Base-by-base conservation (phyloP, 1,284 basidiomycete genomes). In the Apiotrichum mycotoxinovorans region DNA sequence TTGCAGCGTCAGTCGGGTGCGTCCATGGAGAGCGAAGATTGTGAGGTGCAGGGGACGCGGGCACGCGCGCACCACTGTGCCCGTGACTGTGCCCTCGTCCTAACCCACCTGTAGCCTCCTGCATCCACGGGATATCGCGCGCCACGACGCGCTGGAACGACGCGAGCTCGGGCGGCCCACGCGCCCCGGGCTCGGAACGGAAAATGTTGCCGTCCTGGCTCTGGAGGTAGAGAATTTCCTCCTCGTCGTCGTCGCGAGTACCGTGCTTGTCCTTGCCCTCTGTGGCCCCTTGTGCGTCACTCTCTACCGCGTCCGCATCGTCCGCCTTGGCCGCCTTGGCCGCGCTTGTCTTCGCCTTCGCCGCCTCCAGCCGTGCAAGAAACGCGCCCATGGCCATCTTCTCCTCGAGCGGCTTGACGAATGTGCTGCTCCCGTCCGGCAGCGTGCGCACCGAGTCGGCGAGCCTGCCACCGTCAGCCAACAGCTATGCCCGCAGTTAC, bases 171-270 rank as follows among this genome's bases (percentile, higher is more conserved):
- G 86, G 85, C 4, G 71, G 64, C 42, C 58, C 62, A 20, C 43
- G 37, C 22, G 60, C 41, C 15, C 60, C 62, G 1, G 65, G 63
- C n/a, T 61, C 50, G 0, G 66, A 63, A 22, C 74, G 69, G 65
- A 84, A 89, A 33, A 95, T 66, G 72, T 95, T 95, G 12, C 91
- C 91, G 72, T 95, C 91, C 73, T 95, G 92, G 2, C 87, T 89
- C 72, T 95, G 92, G 8, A 95, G 80, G 73, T 94, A 95, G 59
- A 81, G 77, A 4, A 86, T 81, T 52, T 87, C 83, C n/a, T 34
- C 26, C 18, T 22, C 17, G 5, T 22, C 18, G 27, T 15, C 22
- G 41, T 42, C 41, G n/a, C n/a, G n/a, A n/a, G n/a, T n/a, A n/a
- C n/a, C n/a, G n/a, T 38, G 8, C 37, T 15, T 15, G 14, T 26